These are phyloP conservation scores for Carex pumila DNA, from an alignment of 176 grass and related monocot genomes.

Conservation along the genomic window DNA sequence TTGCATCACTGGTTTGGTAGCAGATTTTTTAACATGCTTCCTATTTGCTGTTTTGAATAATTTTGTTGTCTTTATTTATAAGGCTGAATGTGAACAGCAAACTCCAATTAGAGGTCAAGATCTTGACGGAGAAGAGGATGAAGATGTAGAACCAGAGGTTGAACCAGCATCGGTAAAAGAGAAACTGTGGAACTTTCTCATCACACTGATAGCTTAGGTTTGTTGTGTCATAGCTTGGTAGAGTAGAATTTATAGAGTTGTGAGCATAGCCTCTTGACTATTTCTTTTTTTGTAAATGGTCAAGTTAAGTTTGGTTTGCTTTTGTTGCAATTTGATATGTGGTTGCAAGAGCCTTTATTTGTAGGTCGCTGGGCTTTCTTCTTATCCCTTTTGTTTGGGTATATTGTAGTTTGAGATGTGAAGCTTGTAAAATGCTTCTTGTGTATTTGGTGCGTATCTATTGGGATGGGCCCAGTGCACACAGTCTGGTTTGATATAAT, in stretches of 20 bases:
- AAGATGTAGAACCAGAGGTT: constrained; percentile 45
- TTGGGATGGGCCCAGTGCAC: background rate
- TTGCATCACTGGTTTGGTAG: background rate
- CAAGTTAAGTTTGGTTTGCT: background rate
- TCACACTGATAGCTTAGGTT: constrained; percentile 41
- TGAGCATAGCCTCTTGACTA: background rate
- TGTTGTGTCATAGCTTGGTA: constrained; percentile 13
- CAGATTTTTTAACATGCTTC: background rate
- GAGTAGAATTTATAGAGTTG: background rate
- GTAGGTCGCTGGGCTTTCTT: background rate
- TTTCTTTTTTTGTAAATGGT: constrained; percentile 17
- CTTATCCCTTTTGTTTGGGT: background rate
- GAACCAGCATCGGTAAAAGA: constrained; percentile 45
- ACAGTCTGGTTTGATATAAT: background rate
- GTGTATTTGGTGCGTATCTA: background rate
- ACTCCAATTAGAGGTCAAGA: constrained; percentile 23
- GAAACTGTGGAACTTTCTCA: constrained; percentile 87
- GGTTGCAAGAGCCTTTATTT: background rate
- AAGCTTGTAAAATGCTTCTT: background rate
- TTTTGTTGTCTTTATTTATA: background rate
- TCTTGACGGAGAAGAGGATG: constrained; percentile 27
- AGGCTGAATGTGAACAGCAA: constrained; percentile 42
- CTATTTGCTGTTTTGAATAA: constrained; percentile 3
- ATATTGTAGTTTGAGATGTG: background rate
- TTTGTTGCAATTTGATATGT: background rate